Evolutionary conservation across 2,329 filamentous ascomycete genomes (phyloP), one percentile per base, ranked within the genome.

Genomic region (Mariannaea elegans): DNA sequence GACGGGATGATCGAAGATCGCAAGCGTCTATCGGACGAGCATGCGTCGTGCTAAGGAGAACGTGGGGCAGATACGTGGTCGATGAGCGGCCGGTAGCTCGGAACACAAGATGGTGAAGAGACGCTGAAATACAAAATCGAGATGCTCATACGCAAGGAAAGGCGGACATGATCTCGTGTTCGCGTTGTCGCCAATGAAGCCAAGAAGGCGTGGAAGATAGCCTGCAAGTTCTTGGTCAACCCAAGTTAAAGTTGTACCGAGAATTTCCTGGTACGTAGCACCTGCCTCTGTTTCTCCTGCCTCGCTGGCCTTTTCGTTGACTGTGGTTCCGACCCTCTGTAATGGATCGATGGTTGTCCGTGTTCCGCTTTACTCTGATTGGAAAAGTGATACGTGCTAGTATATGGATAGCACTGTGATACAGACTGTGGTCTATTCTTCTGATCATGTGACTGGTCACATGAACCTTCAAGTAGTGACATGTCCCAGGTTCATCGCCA

Each of bases 261-360:
- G 41, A 50, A 50, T 38, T 47, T 24, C n/a, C 38, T 19, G 50
- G 41, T 53, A 62, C 42, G 52, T 55, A 38, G 52, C 38, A 47
- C 44, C 31, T 63, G n/a, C 41, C 41, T 44, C 41, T 39, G 16
- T 16, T 36, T 21, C 54, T 68, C 54, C 56, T 71, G 69, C 69
- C 62, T 71, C 68, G 69, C 69, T 71, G 69, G 69, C 69, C 69
- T 71, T 71, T 71, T 71, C 69, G 62, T 53, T 34, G 49, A 44
- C 9, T 63, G 61, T 65, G 59, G 56, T 55, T 64, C 59, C 67
- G 56, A 63, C 24, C 24, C 59, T 60, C 64, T 58, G 63, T 65
- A 21, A 45, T 48, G 61, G 64, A 61, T 63, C 61, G 64, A 70
- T 66, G 61, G 32, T 64, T 68, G 65, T 46, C 56, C 49, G 44